Percentiles rank a stretch among this genome's conserved stretches.
These are phyloP conservation scores for Globomyces pollinis-pini DNA, from an alignment of 192 early-diverging fungal genomes.

Conservation along the genomic window DNA sequence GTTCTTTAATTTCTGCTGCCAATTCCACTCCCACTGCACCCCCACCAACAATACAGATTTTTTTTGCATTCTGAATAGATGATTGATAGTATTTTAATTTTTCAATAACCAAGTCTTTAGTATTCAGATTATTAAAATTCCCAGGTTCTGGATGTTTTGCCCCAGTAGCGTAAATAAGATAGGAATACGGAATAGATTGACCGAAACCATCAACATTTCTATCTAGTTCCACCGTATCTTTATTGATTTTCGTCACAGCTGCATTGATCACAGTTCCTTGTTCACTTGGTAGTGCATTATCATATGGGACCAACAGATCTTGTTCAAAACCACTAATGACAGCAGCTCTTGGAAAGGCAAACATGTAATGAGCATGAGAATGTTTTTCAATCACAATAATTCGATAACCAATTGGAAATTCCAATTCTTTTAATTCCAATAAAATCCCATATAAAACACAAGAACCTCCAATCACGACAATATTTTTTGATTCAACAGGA, in stretches of 20 bases:
- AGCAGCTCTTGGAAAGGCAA: conserved; percentile 53
- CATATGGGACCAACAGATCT: conserved; percentile 53
- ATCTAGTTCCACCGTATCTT: conserved; percentile 43
- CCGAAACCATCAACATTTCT: conserved; percentile 43
- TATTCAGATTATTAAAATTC: too few species aligned
- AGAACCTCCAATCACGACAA: conserved; percentile 44
- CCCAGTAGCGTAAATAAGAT: conserved; percentile 49
- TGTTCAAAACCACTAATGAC: conserved; percentile 49
- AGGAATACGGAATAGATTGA: conserved; percentile 36
- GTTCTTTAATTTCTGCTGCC: conserved; percentile 63
- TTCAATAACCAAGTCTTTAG: too few species aligned
- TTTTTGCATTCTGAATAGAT: too few species aligned
- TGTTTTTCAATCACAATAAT: conserved; percentile 51
- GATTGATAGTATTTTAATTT: too few species aligned
- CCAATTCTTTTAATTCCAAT: conserved; percentile 17
- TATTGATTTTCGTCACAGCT: conserved; percentile 33
- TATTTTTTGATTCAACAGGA: conserved; percentile 7
- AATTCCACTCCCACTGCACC: conserved; percentile 73
- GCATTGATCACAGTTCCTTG: conserved; percentile 44
- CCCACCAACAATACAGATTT: conserved; percentile 62
- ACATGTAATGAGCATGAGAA: conserved; percentile 55
- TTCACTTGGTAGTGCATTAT: conserved; percentile 29
- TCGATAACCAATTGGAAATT: conserved; percentile 40
- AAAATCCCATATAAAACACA: conserved; percentile 26
- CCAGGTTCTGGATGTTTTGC: too few species aligned